These are phyloP conservation scores for Calvatia gigantea DNA, from an alignment of 768 basidiomycete genomes.

Conservation along the genomic window DNA sequence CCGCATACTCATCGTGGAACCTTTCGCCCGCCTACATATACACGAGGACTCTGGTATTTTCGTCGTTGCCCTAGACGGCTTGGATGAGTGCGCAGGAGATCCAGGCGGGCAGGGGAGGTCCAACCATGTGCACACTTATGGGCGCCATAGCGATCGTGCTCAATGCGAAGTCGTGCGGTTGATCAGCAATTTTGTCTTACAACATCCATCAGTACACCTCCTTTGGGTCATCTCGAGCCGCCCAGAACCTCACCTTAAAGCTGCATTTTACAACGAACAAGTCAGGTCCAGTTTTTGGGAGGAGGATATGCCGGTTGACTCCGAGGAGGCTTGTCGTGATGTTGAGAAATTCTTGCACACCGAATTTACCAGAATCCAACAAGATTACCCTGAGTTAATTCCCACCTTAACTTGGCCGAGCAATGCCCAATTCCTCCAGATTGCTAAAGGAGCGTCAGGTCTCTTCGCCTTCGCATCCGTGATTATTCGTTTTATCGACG, in stretches of 20 bases:
- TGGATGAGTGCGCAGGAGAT: slow-evolving; percentile 22
- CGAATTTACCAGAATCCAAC: slow-evolving; percentile 12
- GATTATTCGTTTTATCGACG: slow-evolving; percentile 19
- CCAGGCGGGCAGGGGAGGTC: too few relatives aligned
- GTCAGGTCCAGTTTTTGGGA: not conserved
- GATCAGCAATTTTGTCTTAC: slow-evolving; percentile 3
- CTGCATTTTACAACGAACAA: slow-evolving; percentile 5
- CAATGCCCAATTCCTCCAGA: slow-evolving; percentile 6
- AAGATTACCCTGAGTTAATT: not conserved
- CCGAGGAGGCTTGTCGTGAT: slow-evolving; percentile 16
- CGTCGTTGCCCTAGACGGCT: slow-evolving; percentile 21
- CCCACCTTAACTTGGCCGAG: slow-evolving; percentile 17
- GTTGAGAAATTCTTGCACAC: slow-evolving; percentile 15
- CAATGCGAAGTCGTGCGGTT: slow-evolving; percentile 17
- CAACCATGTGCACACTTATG: too few relatives aligned
- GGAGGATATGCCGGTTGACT: slow-evolving; percentile 9
- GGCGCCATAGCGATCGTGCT: not conserved
- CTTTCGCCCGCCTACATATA: not conserved
- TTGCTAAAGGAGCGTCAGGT: slow-evolving; percentile 20
- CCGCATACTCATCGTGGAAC: slow-evolving; percentile 12
- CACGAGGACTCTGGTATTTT: not conserved
- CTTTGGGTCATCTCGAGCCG: slow-evolving; percentile 24
- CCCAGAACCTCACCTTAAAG: slow-evolving; percentile 21
- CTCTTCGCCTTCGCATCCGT: slow-evolving; percentile 24
- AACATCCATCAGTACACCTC: slow-evolving; percentile 12